Evolutionary conservation across 139 green algal genomes (phyloP).

Genomic region (Ulvella scutata): DNA sequence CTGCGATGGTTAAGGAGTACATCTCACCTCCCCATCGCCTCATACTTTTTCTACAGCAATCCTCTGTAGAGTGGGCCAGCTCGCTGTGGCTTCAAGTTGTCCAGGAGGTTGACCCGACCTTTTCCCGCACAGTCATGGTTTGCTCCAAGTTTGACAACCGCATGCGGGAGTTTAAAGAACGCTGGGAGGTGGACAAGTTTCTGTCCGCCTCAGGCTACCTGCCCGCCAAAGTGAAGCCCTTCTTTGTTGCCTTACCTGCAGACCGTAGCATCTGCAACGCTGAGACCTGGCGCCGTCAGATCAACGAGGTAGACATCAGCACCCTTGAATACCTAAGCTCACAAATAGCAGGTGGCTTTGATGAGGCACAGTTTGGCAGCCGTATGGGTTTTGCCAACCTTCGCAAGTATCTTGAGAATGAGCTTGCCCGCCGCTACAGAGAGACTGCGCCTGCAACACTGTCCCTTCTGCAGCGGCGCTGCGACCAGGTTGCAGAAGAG

Average conservation of each 20-base stretch:
- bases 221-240: conserved; percentile 60
- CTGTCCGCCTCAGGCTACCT: conserved; percentile 75
- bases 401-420: conserved; percentile 63
- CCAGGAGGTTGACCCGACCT: conserved; percentile 79
- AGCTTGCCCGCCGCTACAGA: conserved; percentile 63
- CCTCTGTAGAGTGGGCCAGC: conserved; percentile 80
- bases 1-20: conserved; percentile 82
- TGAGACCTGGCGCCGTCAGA: conserved; percentile 55
- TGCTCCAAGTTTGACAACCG: conserved; percentile 93
- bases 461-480: conserved; percentile 68
- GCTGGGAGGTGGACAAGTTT: conserved; percentile 90
- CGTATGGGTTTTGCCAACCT: conserved; percentile 71
- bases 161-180: conserved; percentile 79
- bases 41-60: conserved; percentile 92
- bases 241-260: conserved; percentile 84
- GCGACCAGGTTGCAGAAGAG: conserved; percentile 38
- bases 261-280: conserved; percentile 45
- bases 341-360: conserved; percentile 56
- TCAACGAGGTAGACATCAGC: conserved; percentile 53
- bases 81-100: conserved; percentile 82
- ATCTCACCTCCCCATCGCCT: conserved; percentile 63
- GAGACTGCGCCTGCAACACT: conserved; percentile 73
- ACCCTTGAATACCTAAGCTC: neutral
- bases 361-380: conserved; percentile 63
- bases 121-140: conserved; percentile 67